A percentile compares a stretch with the other conserved stretches of the same genome.
Evolutionary conservation across 306 rosid species (phyloP).

Genomic region (Fagus sylvatica): DNA sequence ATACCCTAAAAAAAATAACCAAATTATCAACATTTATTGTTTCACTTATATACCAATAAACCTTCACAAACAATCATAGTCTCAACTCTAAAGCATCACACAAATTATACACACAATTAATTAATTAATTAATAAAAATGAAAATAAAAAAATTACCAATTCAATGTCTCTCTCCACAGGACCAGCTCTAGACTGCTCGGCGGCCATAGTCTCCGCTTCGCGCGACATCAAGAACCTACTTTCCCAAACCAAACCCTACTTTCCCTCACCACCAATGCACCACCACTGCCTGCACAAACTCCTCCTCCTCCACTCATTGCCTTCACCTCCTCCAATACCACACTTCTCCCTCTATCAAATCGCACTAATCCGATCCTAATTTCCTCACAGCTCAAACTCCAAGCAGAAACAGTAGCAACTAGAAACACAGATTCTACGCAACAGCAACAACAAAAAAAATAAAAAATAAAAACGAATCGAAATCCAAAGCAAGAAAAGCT

Average conservation of each 20-base stretch:
- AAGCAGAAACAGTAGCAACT: no score
- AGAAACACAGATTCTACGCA: no score
- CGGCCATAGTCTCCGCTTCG: slow-evolving; percentile 66
- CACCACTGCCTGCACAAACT: slow-evolving; percentile 33
- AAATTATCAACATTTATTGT: not conserved
- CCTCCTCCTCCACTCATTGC: slow-evolving; percentile 53
- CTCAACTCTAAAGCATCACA: not conserved
- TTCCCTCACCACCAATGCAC: slow-evolving; percentile 49
- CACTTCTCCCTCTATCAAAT: not conserved
- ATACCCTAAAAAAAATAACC: not conserved
- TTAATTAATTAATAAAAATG: not conserved
- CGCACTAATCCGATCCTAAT: slow-evolving; percentile 17
- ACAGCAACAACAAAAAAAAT: no score
- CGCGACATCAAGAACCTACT: slow-evolving; percentile 59
- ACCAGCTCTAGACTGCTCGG: slow-evolving; percentile 85
- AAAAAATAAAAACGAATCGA: not conserved
- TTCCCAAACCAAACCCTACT: slow-evolving; percentile 67
- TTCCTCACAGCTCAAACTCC: not conserved
- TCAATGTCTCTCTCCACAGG: slow-evolving; percentile 88
- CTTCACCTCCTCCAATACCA: slow-evolving; percentile 26
- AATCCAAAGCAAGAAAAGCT: not conserved
- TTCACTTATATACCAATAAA: not conserved
- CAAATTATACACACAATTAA: not conserved
- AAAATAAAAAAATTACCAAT: slow-evolving; percentile 57
- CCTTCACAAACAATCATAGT: not conserved